Conservation (phyloP, 2,329 filamentous ascomycete species). For the Talaromyces atroroseus region DNA sequence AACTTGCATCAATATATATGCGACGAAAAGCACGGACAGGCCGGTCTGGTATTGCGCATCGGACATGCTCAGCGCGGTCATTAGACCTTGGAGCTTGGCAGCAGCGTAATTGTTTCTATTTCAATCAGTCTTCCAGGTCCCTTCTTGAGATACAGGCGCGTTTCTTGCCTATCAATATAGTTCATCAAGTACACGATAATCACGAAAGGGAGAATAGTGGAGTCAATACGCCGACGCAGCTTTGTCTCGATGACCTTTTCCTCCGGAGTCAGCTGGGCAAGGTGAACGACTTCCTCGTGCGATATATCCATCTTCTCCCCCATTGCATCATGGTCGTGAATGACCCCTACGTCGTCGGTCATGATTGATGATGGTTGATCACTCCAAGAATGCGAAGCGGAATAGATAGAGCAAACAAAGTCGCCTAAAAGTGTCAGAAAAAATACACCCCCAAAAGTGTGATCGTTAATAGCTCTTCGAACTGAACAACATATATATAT, state of each 20-base stretch:
- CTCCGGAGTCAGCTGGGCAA: conserved; percentile 20
- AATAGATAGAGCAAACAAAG: too few species aligned
- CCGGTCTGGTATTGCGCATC: conserved; percentile 37
- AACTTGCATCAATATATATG: conserved; percentile 43
- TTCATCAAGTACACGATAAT: conserved; percentile 42
- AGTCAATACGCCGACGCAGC: conserved; percentile 34
- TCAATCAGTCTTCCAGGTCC: not conserved
- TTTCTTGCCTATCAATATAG: conserved; percentile 38
- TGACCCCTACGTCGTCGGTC: conserved; percentile 4
- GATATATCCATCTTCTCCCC: conserved; percentile 19
- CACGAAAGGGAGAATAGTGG: conserved; percentile 36
- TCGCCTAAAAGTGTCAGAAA: too few species aligned
- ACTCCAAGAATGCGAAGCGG: too few species aligned
- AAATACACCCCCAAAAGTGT: too few species aligned
- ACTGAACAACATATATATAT: too few species aligned
- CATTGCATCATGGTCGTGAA: conserved; percentile 15
- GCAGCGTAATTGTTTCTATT: conserved; percentile 43
- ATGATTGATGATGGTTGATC: not conserved
- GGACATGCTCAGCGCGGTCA: conserved; percentile 31
- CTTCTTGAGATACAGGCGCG: not conserved
- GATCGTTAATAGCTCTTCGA: too few species aligned
- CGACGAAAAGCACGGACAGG: conserved; percentile 41
- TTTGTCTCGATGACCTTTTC: conserved; percentile 34
- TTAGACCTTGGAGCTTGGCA: conserved; percentile 40
- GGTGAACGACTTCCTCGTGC: conserved; percentile 31